Evolutionary conservation across 2,329 filamentous ascomycete genomes (phyloP).

Genomic region (Fusarium keratoplasticum): DNA sequence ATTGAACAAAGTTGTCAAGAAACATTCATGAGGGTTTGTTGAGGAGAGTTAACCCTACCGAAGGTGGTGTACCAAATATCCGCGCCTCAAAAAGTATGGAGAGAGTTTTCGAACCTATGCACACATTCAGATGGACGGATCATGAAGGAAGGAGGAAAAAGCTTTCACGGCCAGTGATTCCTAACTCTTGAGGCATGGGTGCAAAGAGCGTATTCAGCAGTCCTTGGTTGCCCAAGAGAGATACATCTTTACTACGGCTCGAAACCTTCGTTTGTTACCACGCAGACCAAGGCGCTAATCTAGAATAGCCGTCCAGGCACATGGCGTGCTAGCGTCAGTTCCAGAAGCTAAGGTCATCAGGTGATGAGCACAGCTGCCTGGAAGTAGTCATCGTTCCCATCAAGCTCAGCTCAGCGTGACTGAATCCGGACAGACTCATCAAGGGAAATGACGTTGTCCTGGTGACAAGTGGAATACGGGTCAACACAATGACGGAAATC

Average conservation of each 20-base stretch:
- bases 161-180: background rate
- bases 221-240: background rate
- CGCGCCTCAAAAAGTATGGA: conserved; percentile 57
- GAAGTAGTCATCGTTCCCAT: background rate
- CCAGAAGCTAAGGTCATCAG: conserved; percentile 8
- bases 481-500: conserved; percentile 1
- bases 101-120: conserved; percentile 50
- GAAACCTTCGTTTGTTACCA: background rate
- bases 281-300: background rate
- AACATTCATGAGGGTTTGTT: background rate
- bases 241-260: background rate
- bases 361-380: conserved; percentile 18
- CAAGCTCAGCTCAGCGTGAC: background rate
- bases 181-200: background rate
- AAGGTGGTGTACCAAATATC: background rate
- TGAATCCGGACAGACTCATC: background rate
- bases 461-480: background rate
- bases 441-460: background rate
- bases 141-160: background rate
- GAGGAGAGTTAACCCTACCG: background rate
- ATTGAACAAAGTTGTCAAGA: background rate
- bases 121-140: background rate
- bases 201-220: background rate
- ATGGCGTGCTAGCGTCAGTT: conserved; percentile 13
- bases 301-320: conserved; percentile 8